Evolutionary conservation across 768 basidiomycete genomes (phyloP), one percentile per base, ranked within the genome.

Genomic region (Collybia sordida): DNA sequence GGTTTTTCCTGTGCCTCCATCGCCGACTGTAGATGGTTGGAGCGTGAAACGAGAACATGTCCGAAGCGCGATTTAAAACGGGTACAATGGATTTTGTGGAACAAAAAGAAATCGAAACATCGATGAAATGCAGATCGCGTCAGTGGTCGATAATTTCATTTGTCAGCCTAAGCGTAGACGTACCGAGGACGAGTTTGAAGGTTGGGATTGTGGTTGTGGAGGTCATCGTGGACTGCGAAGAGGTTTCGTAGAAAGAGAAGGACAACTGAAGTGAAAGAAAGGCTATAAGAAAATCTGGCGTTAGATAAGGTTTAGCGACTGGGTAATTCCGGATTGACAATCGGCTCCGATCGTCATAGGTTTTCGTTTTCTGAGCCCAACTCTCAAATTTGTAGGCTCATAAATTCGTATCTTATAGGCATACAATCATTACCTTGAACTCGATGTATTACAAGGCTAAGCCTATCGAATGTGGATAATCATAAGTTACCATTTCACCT

Each of bases 101-200:
- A 52, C 39, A 55, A 47, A 55, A 48, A 51, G 51, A 57, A 64
- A 68, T 67, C 54, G 61, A 54, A 65, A 65, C 57, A 84, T 86
- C 77, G 83, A 86, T 86, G 71, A 77, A 69, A 27, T 64, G 51
- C 53, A 66, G 64, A 63, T 62, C 58, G 58, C 43, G 65, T 68
- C 49, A 67, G 61, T 59, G 50, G 44, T 42, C 35, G 52, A 24
- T n/a, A 14, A 4, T 19, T 23, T 8, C 59, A 48, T 56, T 55
- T 45, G 44, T 51, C 5, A 19, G 39, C 6, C 51, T 53, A 45
- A 45, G 51, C 43, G 37, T 23, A 45, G 23, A 75, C 89, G 64
- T 67, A 95, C 95, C 95, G 58, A 98, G 91, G 53, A 98, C 96
- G 69, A 99, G 93, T 75, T 99, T 99, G 82, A 98, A 99, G 50